Evolutionary conservation across 208 protist species (phyloP), one percentile per base, ranked within the genome.

Genomic region (Leishmania gerbilli): DNA sequence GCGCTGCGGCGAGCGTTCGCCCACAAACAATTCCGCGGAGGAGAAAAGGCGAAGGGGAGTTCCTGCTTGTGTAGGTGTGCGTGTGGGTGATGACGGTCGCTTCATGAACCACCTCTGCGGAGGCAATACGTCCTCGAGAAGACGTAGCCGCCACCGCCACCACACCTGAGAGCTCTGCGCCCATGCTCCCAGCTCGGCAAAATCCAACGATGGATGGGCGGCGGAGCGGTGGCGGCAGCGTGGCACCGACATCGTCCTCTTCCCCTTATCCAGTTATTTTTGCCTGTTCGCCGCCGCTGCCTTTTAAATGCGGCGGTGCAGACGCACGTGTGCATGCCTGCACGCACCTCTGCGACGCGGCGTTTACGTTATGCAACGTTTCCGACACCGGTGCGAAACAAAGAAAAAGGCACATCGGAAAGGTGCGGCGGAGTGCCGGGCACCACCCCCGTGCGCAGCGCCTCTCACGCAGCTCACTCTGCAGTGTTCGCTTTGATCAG

Each of bases 401-500:
- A 31, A 51, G 51, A 72, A 9, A 37, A 21, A 42, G 55, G 2
- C 11, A 60, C 19, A 40, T 6, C 19, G 58, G 76, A 55, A 53
- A 74, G 65, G 47, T 47, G 21, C 53, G n/a, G 58, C 31, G 24
- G 42, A 31, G 42, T 34, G 62, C 31, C 62, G 9, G 21, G 21
- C 71, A 53, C 27, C 15, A 19, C 9, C 45, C 45, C 51, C 9
- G 8, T 64, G 72, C 6, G 7, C 13, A 21, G 24, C 34, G 27
- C 34, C 11, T 53, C 34, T 69, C 2, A 11, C 24, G 15, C 17
- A 62, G 47, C 67, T 80, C 65, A 86, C 51, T 86, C 82, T 5
- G 71, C 47, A 53, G 84, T 83, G 56, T 80, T 85, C n/a, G 89
- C 79, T 83, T 97, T 97, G 58, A 97, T 84, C 27, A 97, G 84